Evolutionary conservation across 768 basidiomycete species (phyloP), one percentile per base, ranked within the genome.

Genomic region (Mrakia gelida): DNA sequence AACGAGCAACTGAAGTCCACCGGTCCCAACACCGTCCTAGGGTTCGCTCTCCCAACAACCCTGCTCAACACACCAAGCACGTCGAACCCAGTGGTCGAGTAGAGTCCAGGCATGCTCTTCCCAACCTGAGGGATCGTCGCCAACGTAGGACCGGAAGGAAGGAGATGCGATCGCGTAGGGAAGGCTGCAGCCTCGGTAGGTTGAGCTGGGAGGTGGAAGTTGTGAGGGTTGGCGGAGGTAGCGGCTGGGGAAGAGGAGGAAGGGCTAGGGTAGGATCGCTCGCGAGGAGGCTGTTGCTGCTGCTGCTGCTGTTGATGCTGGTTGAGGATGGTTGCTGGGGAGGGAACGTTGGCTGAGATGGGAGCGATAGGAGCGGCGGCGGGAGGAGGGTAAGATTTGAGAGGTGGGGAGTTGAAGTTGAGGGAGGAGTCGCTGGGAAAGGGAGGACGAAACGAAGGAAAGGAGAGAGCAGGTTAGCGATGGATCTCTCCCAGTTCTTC

Each of bases 1-100:
- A 98, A 99, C n/a, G 91, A 89, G 83, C 93, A 95, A 9, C 92
- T 91, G 79, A 94, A 86, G 84, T 99, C 96, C 41, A 98, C 92
- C 0, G 96, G 94, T 23, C 97, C 96, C 26, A 98, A 88, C 15
- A 87, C 85, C 62, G 98, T 88, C 77, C 86, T 89, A 0, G 94
- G 93, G 81, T 91, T 88, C 0, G 89, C 89, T 9, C 95, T 88
- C 23, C 87, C 88, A 9, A 88, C 90, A 11, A 98, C 91, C 11
- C 93, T 88, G 15, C 91, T 88, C 38, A 98, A 88, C 63, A 97
- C 87, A 41, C 91, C 89, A 67, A 98, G 86, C 71, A 95, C 87
- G 83, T 98, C 96, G 80, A 97, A 97, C 3, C 96, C 97, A 0
- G 93, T 92, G 0, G 90, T 86, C 2, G 94, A 95, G 85, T 99